phyloP scores from a whole-genome alignment of 1,284 basidiomycete species.

The Trametes versicolor region DNA sequence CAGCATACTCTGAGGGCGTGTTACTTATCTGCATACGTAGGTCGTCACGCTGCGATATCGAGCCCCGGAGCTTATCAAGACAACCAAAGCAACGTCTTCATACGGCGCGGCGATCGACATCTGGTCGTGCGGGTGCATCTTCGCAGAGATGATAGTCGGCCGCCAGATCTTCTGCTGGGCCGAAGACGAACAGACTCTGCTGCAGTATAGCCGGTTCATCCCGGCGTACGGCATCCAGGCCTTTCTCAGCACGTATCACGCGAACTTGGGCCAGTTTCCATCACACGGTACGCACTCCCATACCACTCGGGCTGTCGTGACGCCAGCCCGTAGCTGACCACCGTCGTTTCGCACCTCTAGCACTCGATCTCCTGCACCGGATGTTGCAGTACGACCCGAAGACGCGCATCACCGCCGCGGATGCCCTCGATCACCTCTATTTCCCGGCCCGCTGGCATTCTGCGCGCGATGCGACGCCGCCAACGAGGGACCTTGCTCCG shows the following conservation, averaged over 20 bases:
- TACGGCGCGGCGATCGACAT: not conserved
- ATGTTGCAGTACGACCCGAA: too few species aligned
- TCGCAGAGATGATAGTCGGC: not conserved
- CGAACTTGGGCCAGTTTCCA: not conserved
- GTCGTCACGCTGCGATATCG: constrained; percentile 7
- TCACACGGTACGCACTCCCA: not conserved
- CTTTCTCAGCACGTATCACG: not conserved
- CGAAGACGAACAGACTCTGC: not conserved
- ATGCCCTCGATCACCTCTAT: too few species aligned
- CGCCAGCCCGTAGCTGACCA: too few species aligned
- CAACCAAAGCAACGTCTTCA: too few species aligned
- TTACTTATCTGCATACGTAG: not conserved
- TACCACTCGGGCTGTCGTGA: too few species aligned
- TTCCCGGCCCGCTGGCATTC: too few species aligned
- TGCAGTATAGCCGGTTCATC: not conserved
- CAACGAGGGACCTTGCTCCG: too few species aligned
- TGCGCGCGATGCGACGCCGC: too few species aligned
- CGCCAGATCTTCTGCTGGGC: not conserved
- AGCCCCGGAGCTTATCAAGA: not conserved
- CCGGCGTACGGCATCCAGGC: not conserved
- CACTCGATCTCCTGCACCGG: too few species aligned
- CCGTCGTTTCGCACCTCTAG: too few species aligned
- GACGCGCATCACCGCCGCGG: too few species aligned
- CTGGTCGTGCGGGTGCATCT: constrained; percentile 6
- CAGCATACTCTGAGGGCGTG: not conserved